Percentiles rank a stretch among this genome's conserved stretches.
Evolutionary conservation across 192 early-diverging fungal genomes (phyloP).

Genomic region (Funneliformis mosseae): DNA sequence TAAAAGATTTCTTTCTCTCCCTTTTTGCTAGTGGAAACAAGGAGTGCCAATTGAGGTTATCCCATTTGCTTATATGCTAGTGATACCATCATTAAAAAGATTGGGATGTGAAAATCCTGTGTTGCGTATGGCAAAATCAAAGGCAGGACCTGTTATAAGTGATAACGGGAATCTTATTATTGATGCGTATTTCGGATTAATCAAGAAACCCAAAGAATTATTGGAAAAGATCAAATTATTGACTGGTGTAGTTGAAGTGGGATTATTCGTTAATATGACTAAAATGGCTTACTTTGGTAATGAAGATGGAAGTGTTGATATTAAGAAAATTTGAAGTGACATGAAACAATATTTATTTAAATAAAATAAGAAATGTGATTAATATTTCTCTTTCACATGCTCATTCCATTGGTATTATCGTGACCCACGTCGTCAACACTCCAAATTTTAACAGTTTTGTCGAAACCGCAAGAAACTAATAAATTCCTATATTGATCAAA

Average conservation of each 20-base stretch:
- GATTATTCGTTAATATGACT: slow-evolving; percentile 88
- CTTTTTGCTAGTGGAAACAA: slow-evolving; percentile 68
- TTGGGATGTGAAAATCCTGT: slow-evolving; percentile 52
- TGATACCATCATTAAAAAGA: slow-evolving; percentile 55
- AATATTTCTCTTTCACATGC: no score
- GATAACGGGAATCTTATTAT: slow-evolving; percentile 94
- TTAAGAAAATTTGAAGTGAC: not conserved
- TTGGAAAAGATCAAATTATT: slow-evolving; percentile 65
- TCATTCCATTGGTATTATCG: not conserved
- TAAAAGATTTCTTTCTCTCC: not conserved
- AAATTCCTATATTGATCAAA: slow-evolving; percentile 51
- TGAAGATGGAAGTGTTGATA: slow-evolving; percentile 57
- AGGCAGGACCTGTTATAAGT: slow-evolving; percentile 93
- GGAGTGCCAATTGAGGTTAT: slow-evolving; percentile 92
- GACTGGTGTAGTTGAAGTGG: slow-evolving; percentile 91
- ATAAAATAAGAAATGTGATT: no score
- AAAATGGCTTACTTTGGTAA: slow-evolving; percentile 83
- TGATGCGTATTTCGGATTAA: slow-evolving; percentile 81
- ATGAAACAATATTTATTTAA: no score
- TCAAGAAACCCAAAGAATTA: slow-evolving; percentile 58
- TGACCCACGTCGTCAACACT: not conserved
- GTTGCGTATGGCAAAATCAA: slow-evolving; percentile 83
- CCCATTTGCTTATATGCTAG: slow-evolving; percentile 77
- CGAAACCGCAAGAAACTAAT: slow-evolving; percentile 62
- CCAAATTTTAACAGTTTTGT: slow-evolving; percentile 62